Conservation (phyloP, 2,329 filamentous ascomycete genomes). For the Epichloe sp. region DNA sequence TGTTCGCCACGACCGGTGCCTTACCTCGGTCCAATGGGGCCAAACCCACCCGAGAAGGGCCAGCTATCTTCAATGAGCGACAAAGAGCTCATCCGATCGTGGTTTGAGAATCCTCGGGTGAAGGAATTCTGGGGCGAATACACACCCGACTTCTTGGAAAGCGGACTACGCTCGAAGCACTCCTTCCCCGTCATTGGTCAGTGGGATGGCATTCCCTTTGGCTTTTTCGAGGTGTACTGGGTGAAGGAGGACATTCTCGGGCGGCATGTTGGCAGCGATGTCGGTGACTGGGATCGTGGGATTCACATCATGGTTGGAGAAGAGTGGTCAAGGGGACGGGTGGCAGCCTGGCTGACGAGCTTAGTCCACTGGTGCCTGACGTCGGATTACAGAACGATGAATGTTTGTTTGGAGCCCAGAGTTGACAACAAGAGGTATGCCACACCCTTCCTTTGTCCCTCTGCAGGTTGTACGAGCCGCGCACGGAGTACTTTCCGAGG, state of each 20-base stretch:
- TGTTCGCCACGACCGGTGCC: constrained; percentile 49
- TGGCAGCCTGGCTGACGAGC: constrained; percentile 70
- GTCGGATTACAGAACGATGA: constrained; percentile 68
- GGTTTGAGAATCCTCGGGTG: constrained; percentile 82
- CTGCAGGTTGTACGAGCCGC: neutral
- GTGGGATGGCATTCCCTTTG: constrained; percentile 92
- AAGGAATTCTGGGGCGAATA: constrained; percentile 70
- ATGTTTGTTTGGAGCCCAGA: constrained; percentile 74
- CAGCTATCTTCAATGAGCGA: constrained; percentile 37
- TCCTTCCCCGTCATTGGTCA: constrained; percentile 85
- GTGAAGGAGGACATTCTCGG: constrained; percentile 82
- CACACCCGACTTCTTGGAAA: constrained; percentile 51
- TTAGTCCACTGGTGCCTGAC: constrained; percentile 78
- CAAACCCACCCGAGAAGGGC: constrained; percentile 24
- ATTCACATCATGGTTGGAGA: constrained; percentile 84
- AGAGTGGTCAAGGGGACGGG: constrained; percentile 76
- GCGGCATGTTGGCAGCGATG: constrained; percentile 48
- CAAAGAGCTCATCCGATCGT: constrained; percentile 55
- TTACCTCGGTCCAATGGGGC: constrained; percentile 46
- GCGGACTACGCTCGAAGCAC: constrained; percentile 52
- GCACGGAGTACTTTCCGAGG: no score
- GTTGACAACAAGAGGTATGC: constrained; percentile 79
- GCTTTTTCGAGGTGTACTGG: constrained; percentile 98
- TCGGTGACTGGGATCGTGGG: constrained; percentile 74
- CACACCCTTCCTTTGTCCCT: neutral